Percentiles rank a stretch among this genome's conserved stretches.
Conservation (phyloP, 441 rosid species). For the Corymbia citriodora region DNA sequence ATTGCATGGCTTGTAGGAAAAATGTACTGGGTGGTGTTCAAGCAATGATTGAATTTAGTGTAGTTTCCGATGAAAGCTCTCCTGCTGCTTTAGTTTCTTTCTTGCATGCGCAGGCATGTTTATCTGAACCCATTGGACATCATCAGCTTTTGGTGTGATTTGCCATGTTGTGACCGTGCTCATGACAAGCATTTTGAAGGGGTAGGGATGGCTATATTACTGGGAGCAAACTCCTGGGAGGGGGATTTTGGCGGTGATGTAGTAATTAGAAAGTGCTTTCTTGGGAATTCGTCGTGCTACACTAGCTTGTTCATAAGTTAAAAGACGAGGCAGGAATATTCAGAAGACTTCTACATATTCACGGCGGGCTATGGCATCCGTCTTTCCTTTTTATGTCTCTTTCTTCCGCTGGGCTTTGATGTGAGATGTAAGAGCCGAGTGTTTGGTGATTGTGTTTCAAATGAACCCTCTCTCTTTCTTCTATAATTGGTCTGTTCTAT, state of each 20-base stretch:
- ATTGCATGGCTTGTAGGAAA: not conserved
- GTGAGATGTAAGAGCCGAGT: not conserved
- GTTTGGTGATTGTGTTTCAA: not conserved
- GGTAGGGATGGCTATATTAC: not conserved
- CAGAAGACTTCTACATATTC: not conserved
- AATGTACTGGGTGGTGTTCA: fast-evolving
- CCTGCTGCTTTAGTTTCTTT: not conserved
- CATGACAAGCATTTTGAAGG: not conserved
- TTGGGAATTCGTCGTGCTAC: not conserved
- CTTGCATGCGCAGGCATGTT: fast-evolving
- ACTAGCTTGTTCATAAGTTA: not conserved
- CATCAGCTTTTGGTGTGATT: not conserved
- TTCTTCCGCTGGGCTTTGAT: not conserved
- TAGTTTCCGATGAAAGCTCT: not conserved
- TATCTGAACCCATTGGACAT: not conserved
- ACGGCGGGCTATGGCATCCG: not conserved
- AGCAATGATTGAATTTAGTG: not conserved
- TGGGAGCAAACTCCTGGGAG: not conserved
- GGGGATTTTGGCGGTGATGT: not conserved
- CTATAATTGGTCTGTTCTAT: not conserved
- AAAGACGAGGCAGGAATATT: not conserved
- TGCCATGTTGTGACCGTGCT: not conserved
- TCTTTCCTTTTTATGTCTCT: not conserved
- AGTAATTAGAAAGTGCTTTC: not conserved
- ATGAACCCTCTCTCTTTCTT: not conserved